phyloP scores from a whole-genome alignment of 139 green algal species.

The Auxenochlorella pyrenoidosa region DNA sequence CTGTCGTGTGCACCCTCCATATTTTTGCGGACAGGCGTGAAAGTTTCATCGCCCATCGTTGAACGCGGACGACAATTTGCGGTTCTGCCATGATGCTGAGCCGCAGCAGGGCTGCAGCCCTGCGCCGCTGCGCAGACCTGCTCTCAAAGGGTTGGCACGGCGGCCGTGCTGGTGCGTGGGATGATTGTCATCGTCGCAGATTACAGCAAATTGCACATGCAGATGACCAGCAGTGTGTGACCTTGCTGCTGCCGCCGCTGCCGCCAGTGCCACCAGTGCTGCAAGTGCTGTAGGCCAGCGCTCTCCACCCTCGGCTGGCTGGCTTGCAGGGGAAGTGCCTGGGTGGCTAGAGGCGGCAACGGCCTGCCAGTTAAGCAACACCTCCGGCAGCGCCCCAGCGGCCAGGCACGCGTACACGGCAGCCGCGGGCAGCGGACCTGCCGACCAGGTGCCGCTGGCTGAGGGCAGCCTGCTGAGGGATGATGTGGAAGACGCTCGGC shows the following conservation, averaged over 20 bases:
- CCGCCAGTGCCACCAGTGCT: background rate
- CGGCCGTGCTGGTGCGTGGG: background rate
- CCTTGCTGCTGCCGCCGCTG: background rate
- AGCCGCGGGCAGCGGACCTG: background rate
- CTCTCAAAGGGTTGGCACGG: background rate
- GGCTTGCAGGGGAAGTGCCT: background rate
- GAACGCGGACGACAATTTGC: no score
- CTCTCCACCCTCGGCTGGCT: no score
- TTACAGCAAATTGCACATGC: background rate
- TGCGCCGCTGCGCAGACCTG: background rate
- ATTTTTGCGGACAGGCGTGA: no score
- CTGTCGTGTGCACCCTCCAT: no score
- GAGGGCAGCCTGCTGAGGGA: background rate
- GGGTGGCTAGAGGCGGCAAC: background rate
- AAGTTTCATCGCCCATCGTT: no score
- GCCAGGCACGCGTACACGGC: background rate
- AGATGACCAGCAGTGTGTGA: no score
- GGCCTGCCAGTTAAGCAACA: background rate
- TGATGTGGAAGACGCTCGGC: background rate
- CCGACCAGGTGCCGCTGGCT: constrained; percentile 10
- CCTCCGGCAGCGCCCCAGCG: background rate
- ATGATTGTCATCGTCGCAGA: background rate
- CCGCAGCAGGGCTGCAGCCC: background rate
- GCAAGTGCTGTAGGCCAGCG: background rate
- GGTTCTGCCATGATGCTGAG: background rate